phyloP scores from a whole-genome alignment of 2,329 filamentous ascomycete genomes.

The Zarea fungicola region DNA sequence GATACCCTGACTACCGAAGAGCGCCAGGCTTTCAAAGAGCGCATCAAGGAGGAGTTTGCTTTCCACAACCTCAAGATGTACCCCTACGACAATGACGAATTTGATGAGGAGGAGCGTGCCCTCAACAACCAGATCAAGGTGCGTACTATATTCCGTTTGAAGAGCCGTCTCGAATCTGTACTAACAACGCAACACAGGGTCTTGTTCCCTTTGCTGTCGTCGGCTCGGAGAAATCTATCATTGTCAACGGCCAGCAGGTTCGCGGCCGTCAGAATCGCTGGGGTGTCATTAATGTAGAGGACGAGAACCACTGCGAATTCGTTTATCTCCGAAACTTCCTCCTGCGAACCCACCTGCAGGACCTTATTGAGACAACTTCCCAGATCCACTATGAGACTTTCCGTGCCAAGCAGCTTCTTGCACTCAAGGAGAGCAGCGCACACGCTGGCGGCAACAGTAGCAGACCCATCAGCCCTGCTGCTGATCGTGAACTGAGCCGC shows the following conservation, averaged over 20 bases:
- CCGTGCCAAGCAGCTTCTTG: slow-evolving; percentile 97
- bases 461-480: slow-evolving; percentile 89
- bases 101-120: slow-evolving; percentile 91
- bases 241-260: slow-evolving; percentile 95
- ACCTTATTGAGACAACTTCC: slow-evolving; percentile 97
- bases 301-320: slow-evolving; percentile 99
- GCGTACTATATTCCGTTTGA: slow-evolving; percentile 22
- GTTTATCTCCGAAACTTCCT: slow-evolving; percentile 98
- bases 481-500: slow-evolving; percentile 92
- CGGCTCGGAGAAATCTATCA: slow-evolving; percentile 95
- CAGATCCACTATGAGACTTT: slow-evolving; percentile 99
- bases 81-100: slow-evolving; percentile 98
- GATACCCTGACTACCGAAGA: slow-evolving; percentile 95
- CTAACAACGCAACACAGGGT: slow-evolving; percentile 52
- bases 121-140: slow-evolving; percentile 97
- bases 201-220: slow-evolving; percentile 97
- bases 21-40: slow-evolving; percentile 93
- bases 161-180: neutral
- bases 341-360: slow-evolving; percentile 95
- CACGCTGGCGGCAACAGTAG: slow-evolving; percentile 64
- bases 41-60: slow-evolving; percentile 98
- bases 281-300: slow-evolving; percentile 99
- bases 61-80: slow-evolving; percentile 99
- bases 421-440: slow-evolving; percentile 95
- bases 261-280: slow-evolving; percentile 97